phyloP scores from a whole-genome alignment of 768 basidiomycete species.

The Russula olivacea region DNA sequence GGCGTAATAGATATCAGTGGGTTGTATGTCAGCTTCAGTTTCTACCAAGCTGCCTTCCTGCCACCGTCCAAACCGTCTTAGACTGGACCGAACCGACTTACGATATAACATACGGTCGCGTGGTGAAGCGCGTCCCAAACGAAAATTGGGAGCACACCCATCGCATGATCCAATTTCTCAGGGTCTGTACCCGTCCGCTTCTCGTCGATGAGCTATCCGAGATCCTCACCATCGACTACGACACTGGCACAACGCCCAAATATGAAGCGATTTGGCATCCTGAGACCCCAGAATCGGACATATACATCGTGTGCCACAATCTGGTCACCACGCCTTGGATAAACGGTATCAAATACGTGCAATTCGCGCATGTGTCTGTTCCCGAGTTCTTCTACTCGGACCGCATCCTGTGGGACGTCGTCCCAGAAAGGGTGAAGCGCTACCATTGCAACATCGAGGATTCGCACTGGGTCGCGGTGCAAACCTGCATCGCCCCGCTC shows the following conservation, averaged over 20 bases:
- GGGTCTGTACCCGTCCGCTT: constrained; percentile 22
- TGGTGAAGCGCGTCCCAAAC: constrained; percentile 25
- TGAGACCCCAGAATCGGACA: constrained; percentile 15
- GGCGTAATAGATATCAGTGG: constrained; percentile 27
- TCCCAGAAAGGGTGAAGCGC: constrained; percentile 3
- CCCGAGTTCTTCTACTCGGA: constrained; percentile 13
- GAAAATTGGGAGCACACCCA: constrained; percentile 18
- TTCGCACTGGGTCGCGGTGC: constrained; percentile 7
- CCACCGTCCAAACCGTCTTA: constrained; percentile 22
- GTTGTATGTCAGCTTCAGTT: constrained; percentile 27
- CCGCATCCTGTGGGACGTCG: not conserved
- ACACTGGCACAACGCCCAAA: constrained; percentile 16
- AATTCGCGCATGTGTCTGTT: constrained; percentile 12
- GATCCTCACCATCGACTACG: constrained; percentile 26
- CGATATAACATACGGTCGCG: constrained; percentile 26
- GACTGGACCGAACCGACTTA: constrained; percentile 21
- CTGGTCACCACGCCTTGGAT: constrained; percentile 5
- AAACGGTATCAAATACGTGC: constrained; percentile 1
- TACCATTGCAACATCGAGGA: constrained; percentile 4
- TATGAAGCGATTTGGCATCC: constrained; percentile 22
- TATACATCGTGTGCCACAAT: constrained; percentile 17
- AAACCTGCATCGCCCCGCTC: constrained; percentile 14
- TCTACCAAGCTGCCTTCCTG: constrained; percentile 20
- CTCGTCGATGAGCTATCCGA: constrained; percentile 26
- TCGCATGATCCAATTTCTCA: constrained; percentile 27